Percentiles rank a stretch among this genome's conserved stretches.
Conservation (phyloP, 192 early-diverging fungal species). For the Backusella morwellensis region DNA sequence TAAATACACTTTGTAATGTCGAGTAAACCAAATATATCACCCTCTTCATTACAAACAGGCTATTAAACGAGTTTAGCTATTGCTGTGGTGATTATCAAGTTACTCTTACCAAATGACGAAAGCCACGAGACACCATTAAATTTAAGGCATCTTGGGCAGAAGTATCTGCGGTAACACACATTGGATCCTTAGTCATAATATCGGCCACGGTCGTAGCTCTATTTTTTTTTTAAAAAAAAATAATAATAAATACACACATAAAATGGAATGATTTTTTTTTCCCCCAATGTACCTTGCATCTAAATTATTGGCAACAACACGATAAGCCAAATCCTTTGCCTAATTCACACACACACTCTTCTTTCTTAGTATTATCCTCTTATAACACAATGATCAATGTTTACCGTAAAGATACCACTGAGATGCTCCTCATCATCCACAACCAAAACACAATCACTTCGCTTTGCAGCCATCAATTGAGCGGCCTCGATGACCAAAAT, state of each 20-base stretch:
- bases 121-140: conserved; percentile 75
- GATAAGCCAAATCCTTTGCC: conserved; percentile 86
- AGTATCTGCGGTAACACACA: conserved; percentile 79
- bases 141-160: conserved; percentile 76
- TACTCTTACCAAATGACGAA: conserved; percentile 60
- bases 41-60: conserved; percentile 71
- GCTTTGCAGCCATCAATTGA: conserved; percentile 97
- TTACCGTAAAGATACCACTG: conserved; percentile 86
- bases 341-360: neutral
- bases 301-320: conserved; percentile 77
- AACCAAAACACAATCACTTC: conserved; percentile 91
- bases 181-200: conserved; percentile 80
- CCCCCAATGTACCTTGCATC: conserved; percentile 44
- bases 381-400: too few relatives aligned
- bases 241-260: neutral
- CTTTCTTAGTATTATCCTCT: too few relatives aligned
- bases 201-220: conserved; percentile 60
- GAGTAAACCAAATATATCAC: conserved; percentile 77
- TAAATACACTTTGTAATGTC: conserved; percentile 84
- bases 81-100: too few relatives aligned
- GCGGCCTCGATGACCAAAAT: conserved; percentile 79
- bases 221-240: neutral
- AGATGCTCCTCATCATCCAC: conserved; percentile 91
- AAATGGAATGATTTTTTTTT: neutral
- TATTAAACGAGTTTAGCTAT: neutral